A percentile compares a stretch with the other conserved stretches of the same genome.
Conservation (phyloP, 1,284 basidiomycete genomes). For the Heterobasidion parviporum region DNA sequence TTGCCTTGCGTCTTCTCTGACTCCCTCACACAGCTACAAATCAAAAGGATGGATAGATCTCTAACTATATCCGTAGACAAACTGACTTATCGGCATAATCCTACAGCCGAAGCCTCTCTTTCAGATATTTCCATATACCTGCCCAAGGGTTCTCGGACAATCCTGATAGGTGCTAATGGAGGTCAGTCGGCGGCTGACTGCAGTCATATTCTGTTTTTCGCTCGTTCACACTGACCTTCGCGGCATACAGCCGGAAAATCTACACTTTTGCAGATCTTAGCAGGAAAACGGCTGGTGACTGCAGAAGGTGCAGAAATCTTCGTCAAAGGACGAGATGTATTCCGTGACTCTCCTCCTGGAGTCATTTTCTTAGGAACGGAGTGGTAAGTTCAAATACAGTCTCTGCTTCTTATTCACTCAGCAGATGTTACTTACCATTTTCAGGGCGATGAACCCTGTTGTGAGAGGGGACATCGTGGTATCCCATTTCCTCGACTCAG, state of each 20-base stretch:
- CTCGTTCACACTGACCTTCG: background rate
- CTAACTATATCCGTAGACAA: constrained; percentile 42
- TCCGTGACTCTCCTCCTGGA: constrained; percentile 63
- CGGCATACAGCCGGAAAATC: constrained; percentile 77
- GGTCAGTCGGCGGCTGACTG: constrained; percentile 35
- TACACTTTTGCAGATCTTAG: constrained; percentile 89
- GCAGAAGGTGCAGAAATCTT: constrained; percentile 52
- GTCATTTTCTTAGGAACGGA: constrained; percentile 91
- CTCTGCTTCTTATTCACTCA: background rate
- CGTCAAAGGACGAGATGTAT: constrained; percentile 81
- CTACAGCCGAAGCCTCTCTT: constrained; percentile 41
- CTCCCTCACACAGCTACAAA: background rate
- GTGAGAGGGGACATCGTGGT: constrained; percentile 89
- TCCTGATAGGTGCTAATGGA: constrained; percentile 89
- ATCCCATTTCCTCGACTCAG: constrained; percentile 86
- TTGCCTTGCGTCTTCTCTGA: background rate
- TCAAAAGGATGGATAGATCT: background rate
- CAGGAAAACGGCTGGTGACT: constrained; percentile 81
- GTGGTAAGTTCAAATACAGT: constrained; percentile 43
- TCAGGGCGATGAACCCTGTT: constrained; percentile 93
- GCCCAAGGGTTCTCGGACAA: constrained; percentile 68
- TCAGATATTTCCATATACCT: constrained; percentile 60
- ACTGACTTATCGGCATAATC: constrained; percentile 58
- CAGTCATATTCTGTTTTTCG: background rate
- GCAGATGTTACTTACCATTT: background rate